Percentiles rank a stretch among this genome's conserved stretches.
These are phyloP conservation scores for Stemphylium beticola DNA, from an alignment of 2,329 filamentous ascomycete species.

Conservation along the genomic window DNA sequence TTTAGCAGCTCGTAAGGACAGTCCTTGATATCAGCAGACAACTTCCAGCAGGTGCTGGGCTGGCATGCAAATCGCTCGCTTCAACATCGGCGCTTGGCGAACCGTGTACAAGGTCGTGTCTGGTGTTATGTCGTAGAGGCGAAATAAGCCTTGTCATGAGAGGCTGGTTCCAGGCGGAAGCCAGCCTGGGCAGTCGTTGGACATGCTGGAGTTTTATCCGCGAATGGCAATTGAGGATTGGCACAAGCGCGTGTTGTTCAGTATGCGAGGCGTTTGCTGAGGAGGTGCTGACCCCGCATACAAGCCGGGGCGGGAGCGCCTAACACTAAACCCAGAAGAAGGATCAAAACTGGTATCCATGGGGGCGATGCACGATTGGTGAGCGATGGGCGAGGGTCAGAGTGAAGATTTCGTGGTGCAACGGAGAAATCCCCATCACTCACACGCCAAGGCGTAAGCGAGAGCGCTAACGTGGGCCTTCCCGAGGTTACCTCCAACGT, in stretches of 20 bases:
- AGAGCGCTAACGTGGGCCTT: constrained; percentile 4
- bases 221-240: constrained; percentile 1
- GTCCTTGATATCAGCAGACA: constrained; percentile 2
- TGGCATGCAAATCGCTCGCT: neutral
- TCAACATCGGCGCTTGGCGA: neutral
- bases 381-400: neutral
- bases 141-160: neutral
- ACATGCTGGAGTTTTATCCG: neutral
- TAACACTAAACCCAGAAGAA: neutral
- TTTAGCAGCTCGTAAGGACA: neutral
- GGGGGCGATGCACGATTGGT: neutral
- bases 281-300: constrained; percentile 3
- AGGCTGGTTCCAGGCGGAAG: neutral
- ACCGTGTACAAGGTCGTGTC: neutral
- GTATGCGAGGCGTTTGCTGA: constrained; percentile 4
- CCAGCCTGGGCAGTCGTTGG: neutral
- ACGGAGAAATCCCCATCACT: constrained; percentile 4
- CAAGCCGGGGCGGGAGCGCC: neutral
- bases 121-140: neutral
- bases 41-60: neutral
- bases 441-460: constrained; percentile 1
- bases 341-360: neutral
- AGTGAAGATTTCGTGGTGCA: neutral
- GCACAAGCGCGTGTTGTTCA: neutral
- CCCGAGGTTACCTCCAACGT: neutral